Evolutionary conservation across 2,329 filamentous ascomycete species (phyloP), one percentile per base, ranked within the genome.

Genomic region (Zymoseptoria pseudotritici): DNA sequence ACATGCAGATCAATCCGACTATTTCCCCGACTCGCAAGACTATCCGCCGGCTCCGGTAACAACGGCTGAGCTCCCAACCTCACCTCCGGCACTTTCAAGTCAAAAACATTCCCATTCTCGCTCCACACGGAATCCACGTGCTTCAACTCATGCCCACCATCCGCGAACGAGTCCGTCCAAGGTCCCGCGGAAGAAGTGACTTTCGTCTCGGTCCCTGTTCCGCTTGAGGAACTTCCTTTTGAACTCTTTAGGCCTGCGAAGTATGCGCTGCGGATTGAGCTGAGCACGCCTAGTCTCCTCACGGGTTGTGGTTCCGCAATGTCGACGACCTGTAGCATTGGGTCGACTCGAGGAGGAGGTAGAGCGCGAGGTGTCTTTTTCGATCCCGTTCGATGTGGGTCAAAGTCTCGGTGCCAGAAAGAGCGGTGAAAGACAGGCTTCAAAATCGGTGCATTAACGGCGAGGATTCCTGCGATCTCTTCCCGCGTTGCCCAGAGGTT

Each of bases 401-500:
- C 22, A 29, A 53, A 53, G 22, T 53, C 52, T 13, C 29, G 2
- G 11, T 29, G 22, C 52, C 52, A 53, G 24, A 53, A 53, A 31
- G 22, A 26, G 7, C 52, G 22, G 29, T 53, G 24, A 19, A 53
- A 53, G 11, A 53, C 55, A 0, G 72, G 73, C 7, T 68, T 64
- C 3, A 75, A 61, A 20, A 74, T 71, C 8, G 72, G 73, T 0
- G 70, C 63, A 56, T 74, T 74, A 53, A 75, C 72, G 3, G 73
- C 70, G n/a, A 74, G 59, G 20, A 74, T 70, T 17, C 70, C 72
- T n/a, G 74, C 70, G 29, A 72, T 65, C 1, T 72, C 74, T 57
- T 76, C 74, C 53, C 74, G 66, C 1, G 73, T 67, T 17, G 73
- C 74, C 74, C 74, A 75, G n/a, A 67, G 61, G 53, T 76, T 75